Conservation (phyloP, 495 filamentous ascomycete genomes). For the Immersiella caudata region DNA sequence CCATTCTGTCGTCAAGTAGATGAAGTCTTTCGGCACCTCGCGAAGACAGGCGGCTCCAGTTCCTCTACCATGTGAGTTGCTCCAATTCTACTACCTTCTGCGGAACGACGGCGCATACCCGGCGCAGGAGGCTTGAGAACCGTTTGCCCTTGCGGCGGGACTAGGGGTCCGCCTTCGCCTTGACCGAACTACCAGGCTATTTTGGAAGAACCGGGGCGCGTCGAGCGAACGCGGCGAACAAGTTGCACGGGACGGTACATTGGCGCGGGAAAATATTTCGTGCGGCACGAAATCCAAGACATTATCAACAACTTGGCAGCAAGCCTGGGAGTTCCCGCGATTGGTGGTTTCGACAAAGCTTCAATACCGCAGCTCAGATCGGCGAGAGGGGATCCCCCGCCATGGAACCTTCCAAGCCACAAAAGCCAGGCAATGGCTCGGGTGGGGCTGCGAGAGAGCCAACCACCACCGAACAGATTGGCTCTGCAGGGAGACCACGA, state of each 20-base stretch:
- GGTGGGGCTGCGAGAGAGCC: too few relatives aligned
- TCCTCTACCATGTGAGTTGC: not conserved
- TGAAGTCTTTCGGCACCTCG: not conserved
- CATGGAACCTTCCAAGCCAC: too few relatives aligned
- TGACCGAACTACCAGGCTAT: not conserved
- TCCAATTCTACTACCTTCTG: not conserved
- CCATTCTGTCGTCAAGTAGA: not conserved
- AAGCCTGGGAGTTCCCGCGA: too few relatives aligned
- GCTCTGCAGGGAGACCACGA: not conserved
- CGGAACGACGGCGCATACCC: not conserved
- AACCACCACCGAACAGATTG: too few relatives aligned
- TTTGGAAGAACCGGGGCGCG: slow-evolving; percentile 4
- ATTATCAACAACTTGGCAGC: too few relatives aligned
- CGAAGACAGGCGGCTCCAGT: not conserved
- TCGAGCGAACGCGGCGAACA: not conserved
- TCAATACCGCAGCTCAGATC: too few relatives aligned
- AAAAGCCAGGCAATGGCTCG: too few relatives aligned
- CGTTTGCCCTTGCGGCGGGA: not conserved
- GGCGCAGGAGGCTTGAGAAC: not conserved
- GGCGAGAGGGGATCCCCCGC: too few relatives aligned
- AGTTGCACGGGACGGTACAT: too few relatives aligned
- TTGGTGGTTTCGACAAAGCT: too few relatives aligned
- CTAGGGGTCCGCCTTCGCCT: too few relatives aligned
- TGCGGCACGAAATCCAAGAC: not conserved
- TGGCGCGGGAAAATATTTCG: not conserved